Conservation (phyloP, 2,329 filamentous ascomycete genomes). For the Colletotrichum melonis region DNA sequence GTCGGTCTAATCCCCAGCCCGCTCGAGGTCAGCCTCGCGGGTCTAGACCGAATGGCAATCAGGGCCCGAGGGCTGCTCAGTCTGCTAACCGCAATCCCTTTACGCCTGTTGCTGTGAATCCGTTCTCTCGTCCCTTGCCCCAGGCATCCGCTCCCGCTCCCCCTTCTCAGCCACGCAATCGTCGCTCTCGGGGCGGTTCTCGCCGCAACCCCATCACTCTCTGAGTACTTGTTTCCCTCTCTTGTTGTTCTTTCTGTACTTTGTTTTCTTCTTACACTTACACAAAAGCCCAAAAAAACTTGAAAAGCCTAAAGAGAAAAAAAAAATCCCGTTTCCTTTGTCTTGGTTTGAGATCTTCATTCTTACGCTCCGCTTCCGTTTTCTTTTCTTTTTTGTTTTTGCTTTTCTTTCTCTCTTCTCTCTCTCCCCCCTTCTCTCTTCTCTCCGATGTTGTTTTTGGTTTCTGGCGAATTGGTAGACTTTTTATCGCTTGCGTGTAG, state of each 20-base stretch:
- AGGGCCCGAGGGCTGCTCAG: too few species aligned
- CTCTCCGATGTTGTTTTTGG: neutral
- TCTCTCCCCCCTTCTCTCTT: neutral
- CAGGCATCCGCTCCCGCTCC: neutral
- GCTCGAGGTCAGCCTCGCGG: neutral
- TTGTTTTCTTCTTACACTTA: neutral
- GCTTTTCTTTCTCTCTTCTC: neutral
- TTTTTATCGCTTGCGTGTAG: neutral
- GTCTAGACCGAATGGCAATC: neutral
- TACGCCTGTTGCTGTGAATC: neutral
- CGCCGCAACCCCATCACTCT: too few species aligned
- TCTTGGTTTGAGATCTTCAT: neutral
- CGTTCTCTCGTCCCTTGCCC: neutral
- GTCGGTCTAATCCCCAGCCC: neutral
- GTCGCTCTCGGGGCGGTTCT: neutral
- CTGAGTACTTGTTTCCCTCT: neutral
- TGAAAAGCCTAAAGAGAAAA: neutral
- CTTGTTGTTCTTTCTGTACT: neutral
- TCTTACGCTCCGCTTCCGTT: neutral
- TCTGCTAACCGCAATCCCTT: neutral
- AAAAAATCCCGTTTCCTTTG: neutral
- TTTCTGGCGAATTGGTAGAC: neutral
- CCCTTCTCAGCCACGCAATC: neutral
- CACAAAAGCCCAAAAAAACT: slow-evolving; percentile 8
- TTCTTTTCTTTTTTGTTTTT: neutral